Evolutionary conservation across 495 filamentous ascomycete species (phyloP).

Genomic region (Venustampulla echinocandica): DNA sequence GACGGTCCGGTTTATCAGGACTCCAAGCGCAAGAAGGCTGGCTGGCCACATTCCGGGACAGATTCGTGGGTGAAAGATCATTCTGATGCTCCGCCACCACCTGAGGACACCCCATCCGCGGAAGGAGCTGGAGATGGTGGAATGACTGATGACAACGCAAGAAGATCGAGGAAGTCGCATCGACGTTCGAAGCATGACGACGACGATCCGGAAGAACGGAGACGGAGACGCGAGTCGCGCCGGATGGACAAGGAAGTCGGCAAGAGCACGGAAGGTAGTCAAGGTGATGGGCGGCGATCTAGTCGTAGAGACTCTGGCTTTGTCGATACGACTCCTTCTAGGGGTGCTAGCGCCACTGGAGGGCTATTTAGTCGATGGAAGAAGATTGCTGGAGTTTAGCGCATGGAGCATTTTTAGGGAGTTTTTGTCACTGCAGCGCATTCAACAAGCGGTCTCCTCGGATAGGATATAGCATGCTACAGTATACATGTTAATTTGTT

Average conservation of each 20-base stretch:
- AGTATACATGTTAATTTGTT: neutral
- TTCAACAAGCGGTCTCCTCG: neutral
- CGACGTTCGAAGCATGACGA: constrained; percentile 38
- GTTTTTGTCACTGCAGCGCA: constrained; percentile 2
- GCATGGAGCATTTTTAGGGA: constrained; percentile 1
- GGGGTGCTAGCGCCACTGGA: constrained; percentile 19
- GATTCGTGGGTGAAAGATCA: constrained; percentile 54
- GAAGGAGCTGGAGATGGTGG: constrained; percentile 21
- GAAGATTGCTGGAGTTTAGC: constrained; percentile 30
- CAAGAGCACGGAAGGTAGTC: constrained; percentile 21
- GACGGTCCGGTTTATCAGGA: constrained; percentile 20
- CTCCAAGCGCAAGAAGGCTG: constrained; percentile 21
- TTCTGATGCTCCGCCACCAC: constrained; percentile 46
- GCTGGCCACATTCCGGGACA: constrained; percentile 47
- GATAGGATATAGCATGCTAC: constrained; percentile 1
- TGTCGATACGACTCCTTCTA: constrained; percentile 27
- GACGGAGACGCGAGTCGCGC: constrained; percentile 37
- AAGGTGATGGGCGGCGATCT: constrained; percentile 24
- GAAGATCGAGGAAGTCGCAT: constrained; percentile 36
- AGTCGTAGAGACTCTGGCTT: constrained; percentile 29
- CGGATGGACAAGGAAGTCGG: constrained; percentile 18
- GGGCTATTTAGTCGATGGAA: constrained; percentile 49
- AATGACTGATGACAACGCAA: constrained; percentile 33
- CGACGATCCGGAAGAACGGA: constrained; percentile 38
- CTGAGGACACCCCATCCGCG: constrained; percentile 26